These are phyloP conservation scores for Apiospora marii DNA, from an alignment of 2,329 filamentous ascomycete genomes.

Conservation along the genomic window DNA sequence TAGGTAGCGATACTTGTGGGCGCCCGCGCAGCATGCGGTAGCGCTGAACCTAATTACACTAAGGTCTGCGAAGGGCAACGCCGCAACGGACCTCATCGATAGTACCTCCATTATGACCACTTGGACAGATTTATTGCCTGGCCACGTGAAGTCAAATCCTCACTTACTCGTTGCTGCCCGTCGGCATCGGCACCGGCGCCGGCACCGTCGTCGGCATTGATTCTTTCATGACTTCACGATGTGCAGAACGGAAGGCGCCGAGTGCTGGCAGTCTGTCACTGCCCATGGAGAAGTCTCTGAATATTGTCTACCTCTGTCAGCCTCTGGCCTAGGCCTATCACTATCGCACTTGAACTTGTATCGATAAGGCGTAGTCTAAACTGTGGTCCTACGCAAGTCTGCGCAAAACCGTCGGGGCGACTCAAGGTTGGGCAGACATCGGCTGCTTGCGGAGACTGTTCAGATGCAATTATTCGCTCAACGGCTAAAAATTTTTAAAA, in stretches of 20 bases:
- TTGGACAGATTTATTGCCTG: neutral
- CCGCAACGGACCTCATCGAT: neutral
- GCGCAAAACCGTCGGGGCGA: neutral
- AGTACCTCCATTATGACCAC: neutral
- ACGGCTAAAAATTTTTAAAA: conserved; percentile 18
- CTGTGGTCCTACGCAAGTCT: conserved; percentile 9
- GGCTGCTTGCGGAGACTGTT: conserved; percentile 17
- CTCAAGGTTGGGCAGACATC: conserved; percentile 18
- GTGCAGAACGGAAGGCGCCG: neutral
- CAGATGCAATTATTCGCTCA: conserved; percentile 21
- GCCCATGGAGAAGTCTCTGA: neutral
- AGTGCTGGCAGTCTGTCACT: too few species aligned
- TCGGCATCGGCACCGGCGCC: neutral
- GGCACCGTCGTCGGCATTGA: neutral
- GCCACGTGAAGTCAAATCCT: neutral
- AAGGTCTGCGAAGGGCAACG: neutral
- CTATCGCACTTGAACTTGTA: neutral
- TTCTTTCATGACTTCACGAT: neutral
- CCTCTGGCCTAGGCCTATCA: neutral
- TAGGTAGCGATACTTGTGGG: neutral
- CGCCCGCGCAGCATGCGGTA: neutral
- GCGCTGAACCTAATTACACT: neutral
- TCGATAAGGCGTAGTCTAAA: conserved; percentile 16
- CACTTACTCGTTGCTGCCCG: neutral
- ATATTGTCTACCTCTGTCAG: too few species aligned